Evolutionary conservation across 768 basidiomycete species (phyloP).

Genomic region (Guyanaporus albipodus): DNA sequence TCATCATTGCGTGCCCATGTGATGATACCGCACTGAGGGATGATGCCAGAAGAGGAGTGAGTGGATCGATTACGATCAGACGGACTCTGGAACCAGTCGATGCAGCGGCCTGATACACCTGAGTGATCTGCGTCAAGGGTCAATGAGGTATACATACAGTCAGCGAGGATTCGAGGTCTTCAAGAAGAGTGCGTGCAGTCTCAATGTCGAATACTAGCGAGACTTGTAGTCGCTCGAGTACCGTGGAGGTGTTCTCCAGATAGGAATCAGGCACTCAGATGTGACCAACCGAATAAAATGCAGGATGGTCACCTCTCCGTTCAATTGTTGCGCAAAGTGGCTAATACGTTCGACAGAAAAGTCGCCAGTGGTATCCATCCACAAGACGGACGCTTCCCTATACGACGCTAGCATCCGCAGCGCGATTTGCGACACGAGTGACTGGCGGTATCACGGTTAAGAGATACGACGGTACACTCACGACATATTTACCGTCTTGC

Average conservation of each 20-base stretch:
- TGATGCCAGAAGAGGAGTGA: constrained; percentile 63
- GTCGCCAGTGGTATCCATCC: constrained; percentile 72
- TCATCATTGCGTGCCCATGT: constrained; percentile 75
- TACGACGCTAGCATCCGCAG: constrained; percentile 46
- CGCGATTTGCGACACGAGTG: constrained; percentile 55
- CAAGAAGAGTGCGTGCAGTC: constrained; percentile 47
- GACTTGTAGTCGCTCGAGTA: constrained; percentile 56
- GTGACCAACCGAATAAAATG: neutral
- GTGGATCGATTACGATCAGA: constrained; percentile 59
- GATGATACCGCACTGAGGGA: constrained; percentile 61
- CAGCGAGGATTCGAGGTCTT: constrained; percentile 35
- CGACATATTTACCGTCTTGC: constrained; percentile 57
- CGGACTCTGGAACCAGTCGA: constrained; percentile 25
- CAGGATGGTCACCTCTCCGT: constrained; percentile 23
- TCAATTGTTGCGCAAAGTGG: constrained; percentile 32
- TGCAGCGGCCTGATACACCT: constrained; percentile 10
- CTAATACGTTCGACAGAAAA: constrained; percentile 52
- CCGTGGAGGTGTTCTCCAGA: constrained; percentile 28
- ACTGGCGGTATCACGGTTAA: constrained; percentile 39
- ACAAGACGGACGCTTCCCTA: constrained; percentile 42
- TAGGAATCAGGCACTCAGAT: constrained; percentile 9
- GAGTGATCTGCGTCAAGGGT: neutral
- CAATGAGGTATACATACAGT: constrained; percentile 20
- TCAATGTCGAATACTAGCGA: constrained; percentile 58
- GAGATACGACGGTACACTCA: neutral